Evolutionary conservation across 441 rosid genomes (phyloP).

Genomic region (Melianthus villosus): DNA sequence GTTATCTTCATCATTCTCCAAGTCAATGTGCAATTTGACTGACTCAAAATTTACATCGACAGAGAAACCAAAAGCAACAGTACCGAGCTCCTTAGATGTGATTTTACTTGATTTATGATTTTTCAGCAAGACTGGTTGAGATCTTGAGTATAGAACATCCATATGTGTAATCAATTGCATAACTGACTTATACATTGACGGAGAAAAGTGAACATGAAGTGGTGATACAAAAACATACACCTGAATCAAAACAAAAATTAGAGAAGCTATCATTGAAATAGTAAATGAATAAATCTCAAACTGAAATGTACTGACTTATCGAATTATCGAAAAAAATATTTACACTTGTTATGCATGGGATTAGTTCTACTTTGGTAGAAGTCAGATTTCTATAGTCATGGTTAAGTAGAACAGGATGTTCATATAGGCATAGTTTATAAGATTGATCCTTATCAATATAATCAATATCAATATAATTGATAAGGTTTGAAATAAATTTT

Average conservation of each 20-base stretch:
- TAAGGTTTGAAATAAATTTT: too few relatives aligned
- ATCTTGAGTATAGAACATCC: slow-evolving; percentile 24
- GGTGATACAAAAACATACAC: slow-evolving; percentile 30
- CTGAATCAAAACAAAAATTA: slow-evolving; percentile 28
- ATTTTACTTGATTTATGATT: slow-evolving; percentile 12
- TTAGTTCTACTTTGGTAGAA: too few relatives aligned
- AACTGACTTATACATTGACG: slow-evolving; percentile 31
- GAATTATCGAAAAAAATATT: too few relatives aligned
- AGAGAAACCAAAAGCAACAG: slow-evolving; percentile 33
- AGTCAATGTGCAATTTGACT: slow-evolving; percentile 35
- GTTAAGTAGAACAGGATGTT: too few relatives aligned
- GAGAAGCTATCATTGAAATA: too few relatives aligned
- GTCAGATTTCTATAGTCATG: too few relatives aligned
- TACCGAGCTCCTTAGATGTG: slow-evolving; percentile 16
- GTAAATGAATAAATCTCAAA: too few relatives aligned
- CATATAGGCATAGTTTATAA: too few relatives aligned
- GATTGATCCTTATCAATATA: too few relatives aligned
- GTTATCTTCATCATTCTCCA: slow-evolving; percentile 55
- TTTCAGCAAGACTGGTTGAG: slow-evolving; percentile 13
- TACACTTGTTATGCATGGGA: too few relatives aligned
- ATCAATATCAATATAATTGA: too few relatives aligned
- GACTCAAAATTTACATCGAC: slow-evolving; percentile 35
- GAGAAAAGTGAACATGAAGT: slow-evolving; percentile 40
- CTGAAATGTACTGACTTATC: too few relatives aligned
- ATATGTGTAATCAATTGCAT: slow-evolving; percentile 38